Evolutionary conservation across 2,329 filamentous ascomycete species (phyloP), one percentile per base, ranked within the genome.

Genomic region (Cryoendolithus antarcticus): DNA sequence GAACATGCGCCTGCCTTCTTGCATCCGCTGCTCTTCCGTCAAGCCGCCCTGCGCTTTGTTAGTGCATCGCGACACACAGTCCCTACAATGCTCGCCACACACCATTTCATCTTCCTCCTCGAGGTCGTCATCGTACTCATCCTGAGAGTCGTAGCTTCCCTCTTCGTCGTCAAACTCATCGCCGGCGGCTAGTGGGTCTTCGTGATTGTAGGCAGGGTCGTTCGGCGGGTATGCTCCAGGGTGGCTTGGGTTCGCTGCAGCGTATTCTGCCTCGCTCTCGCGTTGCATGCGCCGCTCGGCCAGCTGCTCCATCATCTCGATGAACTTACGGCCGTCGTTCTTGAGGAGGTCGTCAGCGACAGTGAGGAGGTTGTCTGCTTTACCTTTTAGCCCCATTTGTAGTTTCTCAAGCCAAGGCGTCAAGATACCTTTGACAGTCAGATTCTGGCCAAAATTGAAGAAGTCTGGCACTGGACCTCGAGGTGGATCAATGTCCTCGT

Each of bases 261-360:
- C 71, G 53, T 76, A 75, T 50, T 80, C 78, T 37, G 85, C 84
- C 58, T 95, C 86, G 64, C 91, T 88, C 67, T 96, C 89, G 51
- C 91, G 81, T 57, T 88, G 85, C 89, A 98, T 95, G 53, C 91
- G 78, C 54, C 89, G 84, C 66, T 98, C 91, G 30, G 91, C 91
- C 53, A 98, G 74, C 66, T 96, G 89, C 62, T 98, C 91, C 91
- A 98, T 98, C 91, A 98, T 98, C 62, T 98, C 91, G 63, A 98
- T 98, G 67, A 98, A 98, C 58, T 94, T 93, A 64, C 93, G 94
- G 55, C 91, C 91, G 63, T 98, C 91, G 64, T 98, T 98, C 64
- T 96, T 96, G 47, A 98, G 75, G 49, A 98, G 72, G 65, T 98
- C 91, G 69, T 98, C 91, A 61, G 91, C 91, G 57, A 98, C 91